phyloP scores from a whole-genome alignment of 768 basidiomycete genomes.

The Lentinula boryana region DNA sequence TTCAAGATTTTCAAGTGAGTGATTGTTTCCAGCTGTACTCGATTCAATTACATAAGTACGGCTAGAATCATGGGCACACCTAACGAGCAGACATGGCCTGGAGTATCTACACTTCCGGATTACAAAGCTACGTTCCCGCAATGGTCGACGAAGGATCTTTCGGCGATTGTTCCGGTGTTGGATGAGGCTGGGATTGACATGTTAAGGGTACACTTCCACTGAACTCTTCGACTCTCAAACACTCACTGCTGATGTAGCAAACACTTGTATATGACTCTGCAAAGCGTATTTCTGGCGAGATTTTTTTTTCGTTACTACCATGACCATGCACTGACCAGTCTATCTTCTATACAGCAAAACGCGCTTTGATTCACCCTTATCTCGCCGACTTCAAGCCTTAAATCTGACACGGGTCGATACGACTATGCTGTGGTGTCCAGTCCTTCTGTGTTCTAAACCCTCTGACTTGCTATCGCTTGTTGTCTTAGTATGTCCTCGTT shows the following conservation, averaged over 20 bases:
- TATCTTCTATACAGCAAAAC: conserved; percentile 45
- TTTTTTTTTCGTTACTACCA: conserved; percentile 16
- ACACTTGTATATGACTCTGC: conserved; percentile 85
- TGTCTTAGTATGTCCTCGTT: background rate
- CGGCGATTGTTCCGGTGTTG: conserved; percentile 57
- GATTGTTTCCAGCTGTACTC: background rate
- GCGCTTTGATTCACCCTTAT: conserved; percentile 45
- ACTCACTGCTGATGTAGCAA: conserved; percentile 27
- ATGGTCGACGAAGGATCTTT: conserved; percentile 79
- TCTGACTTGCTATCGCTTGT: background rate
- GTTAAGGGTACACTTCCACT: conserved; percentile 46
- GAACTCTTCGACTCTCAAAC: background rate
- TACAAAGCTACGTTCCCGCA: conserved; percentile 97
- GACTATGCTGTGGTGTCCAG: no score
- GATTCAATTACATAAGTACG: background rate
- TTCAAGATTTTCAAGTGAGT: conserved; percentile 96
- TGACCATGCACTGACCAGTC: background rate
- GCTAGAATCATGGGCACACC: conserved; percentile 90
- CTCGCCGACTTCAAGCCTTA: conserved; percentile 34
- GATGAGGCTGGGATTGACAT: conserved; percentile 79
- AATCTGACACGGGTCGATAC: background rate
- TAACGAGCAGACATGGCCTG: conserved; percentile 87
- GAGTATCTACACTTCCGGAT: conserved; percentile 81
- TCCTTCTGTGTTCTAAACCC: background rate
- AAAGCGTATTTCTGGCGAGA: conserved; percentile 84